These are phyloP conservation scores for Ceriops tagal DNA, from an alignment of 345 rosid genomes.

Conservation along the genomic window DNA sequence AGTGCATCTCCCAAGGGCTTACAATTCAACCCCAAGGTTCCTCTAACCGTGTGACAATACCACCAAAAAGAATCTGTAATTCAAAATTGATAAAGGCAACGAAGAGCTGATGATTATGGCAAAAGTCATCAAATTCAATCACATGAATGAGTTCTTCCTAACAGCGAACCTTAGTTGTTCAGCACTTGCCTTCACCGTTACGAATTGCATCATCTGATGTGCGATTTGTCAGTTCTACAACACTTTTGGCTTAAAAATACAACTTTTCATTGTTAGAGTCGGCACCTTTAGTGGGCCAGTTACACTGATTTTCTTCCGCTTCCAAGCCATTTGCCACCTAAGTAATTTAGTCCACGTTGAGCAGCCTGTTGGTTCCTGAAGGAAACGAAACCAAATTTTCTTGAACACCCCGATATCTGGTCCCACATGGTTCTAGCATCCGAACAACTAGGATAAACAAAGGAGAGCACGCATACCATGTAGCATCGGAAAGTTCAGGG, in stretches of 20 bases:
- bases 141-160: too few species aligned
- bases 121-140: too few species aligned
- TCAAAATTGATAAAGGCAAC: too few species aligned
- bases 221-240: conserved; percentile 76
- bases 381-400: conserved; percentile 97
- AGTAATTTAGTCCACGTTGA: conserved; percentile 50
- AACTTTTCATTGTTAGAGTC: conserved; percentile 68
- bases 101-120: too few species aligned
- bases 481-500: conserved; percentile 40
- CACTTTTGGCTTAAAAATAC: conserved; percentile 69
- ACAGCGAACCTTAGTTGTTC: too few species aligned
- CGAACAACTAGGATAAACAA: conserved; percentile 27
- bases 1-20: too few species aligned
- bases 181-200: too few species aligned
- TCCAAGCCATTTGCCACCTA: conserved; percentile 94
- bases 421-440: conserved; percentile 86
- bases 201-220: conserved; percentile 44
- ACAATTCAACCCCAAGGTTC: too few species aligned
- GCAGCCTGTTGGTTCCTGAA: conserved; percentile 90
- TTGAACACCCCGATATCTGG: conserved; percentile 94
- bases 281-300: conserved; percentile 93
- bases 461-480: conserved; percentile 24
- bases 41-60: too few species aligned
- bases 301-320: conserved; percentile 53
- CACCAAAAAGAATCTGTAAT: too few species aligned